Evolutionary conservation across 148 eudicot species (phyloP).

Genomic region (Persicaria tinctoria): DNA sequence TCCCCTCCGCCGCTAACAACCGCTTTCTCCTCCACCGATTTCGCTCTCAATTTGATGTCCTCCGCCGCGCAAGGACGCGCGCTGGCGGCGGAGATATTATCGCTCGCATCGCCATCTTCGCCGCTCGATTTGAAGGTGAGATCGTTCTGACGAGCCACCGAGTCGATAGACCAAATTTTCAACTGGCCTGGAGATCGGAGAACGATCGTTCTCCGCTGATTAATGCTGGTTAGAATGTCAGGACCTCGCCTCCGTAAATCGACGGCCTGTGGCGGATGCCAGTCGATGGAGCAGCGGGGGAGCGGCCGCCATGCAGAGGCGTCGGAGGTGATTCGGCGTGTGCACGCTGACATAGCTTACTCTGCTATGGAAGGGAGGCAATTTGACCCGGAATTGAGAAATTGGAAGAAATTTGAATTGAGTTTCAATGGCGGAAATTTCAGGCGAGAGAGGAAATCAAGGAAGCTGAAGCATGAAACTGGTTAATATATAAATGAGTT

Average conservation of each 20-base stretch:
- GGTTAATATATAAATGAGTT: neutral
- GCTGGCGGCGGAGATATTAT: no score
- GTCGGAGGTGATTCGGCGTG: constrained; percentile 16
- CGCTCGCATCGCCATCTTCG: constrained; percentile 1
- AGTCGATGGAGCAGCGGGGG: neutral
- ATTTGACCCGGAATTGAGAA: neutral
- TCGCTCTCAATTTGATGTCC: constrained; percentile 8
- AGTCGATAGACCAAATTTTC: constrained; percentile 15
- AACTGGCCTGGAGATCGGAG: constrained; percentile 9
- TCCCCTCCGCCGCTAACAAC: constrained; percentile 7
- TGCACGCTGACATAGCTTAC: constrained; percentile 22
- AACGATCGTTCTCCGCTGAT: constrained; percentile 10
- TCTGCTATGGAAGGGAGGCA: neutral
- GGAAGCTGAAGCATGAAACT: neutral
- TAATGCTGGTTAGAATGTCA: neutral
- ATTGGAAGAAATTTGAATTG: neutral
- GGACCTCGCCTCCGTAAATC: neutral
- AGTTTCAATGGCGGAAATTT: neutral
- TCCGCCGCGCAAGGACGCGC: neutral
- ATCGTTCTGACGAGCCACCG: constrained; percentile 13
- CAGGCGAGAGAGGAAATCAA: neutral
- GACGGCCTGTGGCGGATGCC: neutral
- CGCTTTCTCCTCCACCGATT: constrained; percentile 11
- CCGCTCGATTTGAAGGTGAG: constrained; percentile 6
- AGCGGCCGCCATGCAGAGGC: constrained; percentile 4